Base-by-base conservation (phyloP, 129 eudicot genomes). In the Smallanthus sonchifolius region DNA sequence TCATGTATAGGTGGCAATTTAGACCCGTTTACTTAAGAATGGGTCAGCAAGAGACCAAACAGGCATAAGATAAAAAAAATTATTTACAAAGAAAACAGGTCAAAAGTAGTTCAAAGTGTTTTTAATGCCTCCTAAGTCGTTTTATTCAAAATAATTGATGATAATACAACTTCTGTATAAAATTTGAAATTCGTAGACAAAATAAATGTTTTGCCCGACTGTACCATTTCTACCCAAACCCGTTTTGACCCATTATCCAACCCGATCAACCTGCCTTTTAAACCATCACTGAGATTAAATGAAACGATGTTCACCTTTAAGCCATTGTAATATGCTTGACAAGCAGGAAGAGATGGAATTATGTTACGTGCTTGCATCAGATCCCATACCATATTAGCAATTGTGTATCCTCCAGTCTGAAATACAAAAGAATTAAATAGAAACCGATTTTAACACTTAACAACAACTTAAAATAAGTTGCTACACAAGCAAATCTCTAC, bases 321-420 rank as follows among this genome's bases (percentile, higher is more conserved):
- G 45, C 98, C 98, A 0, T 77, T 66, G 82, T 87, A 66, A 81
- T 93, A 93, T 30, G 95, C 96, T 81, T 86, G 85, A 72, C 81
- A 84, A 69, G 92, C 96, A 76, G 96, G 92, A 80, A 84, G 87
- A 34, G 79, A 70, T 63, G 95, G 91, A 67, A 74, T 28, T 13
- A 83, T 47, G 2, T 70, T 81, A 65, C 89, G 92, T 67, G 89
- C 84, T 77, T 86, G 91, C 96, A 90, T 84, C 83, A 84, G 62
- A 78, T 93, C 98, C 98, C 98, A 93, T 74, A 93, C 42, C 69
- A 90, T 73, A 83, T 93, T 93, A 35, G 98, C 98, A 65, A 79
- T 69, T 4, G 95, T 81, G 75, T 81, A 93, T 19, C 98, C 96
- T 30, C 98, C 98, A 4, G 79, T 78, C 98, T 89, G 82, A 79